These are phyloP conservation scores for Penicillium frequentans DNA, from an alignment of 2,329 filamentous ascomycete genomes.

Conservation along the genomic window DNA sequence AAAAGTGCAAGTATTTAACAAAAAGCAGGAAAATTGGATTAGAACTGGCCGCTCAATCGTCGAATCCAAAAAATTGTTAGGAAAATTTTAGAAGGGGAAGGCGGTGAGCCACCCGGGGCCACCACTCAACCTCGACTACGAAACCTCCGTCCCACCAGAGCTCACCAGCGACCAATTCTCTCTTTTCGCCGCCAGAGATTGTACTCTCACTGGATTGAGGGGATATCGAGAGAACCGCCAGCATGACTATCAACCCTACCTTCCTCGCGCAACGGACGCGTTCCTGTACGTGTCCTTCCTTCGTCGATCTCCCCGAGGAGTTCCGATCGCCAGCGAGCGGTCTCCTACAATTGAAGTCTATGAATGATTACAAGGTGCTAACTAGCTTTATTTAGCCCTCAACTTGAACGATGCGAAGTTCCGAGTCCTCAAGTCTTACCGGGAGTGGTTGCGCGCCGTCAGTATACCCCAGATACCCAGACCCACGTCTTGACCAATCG, in stretches of 20 bases:
- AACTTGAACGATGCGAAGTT: constrained; percentile 87
- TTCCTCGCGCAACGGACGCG: constrained; percentile 81
- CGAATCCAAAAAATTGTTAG: constrained; percentile 18
- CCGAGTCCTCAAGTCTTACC: constrained; percentile 85
- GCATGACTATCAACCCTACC: constrained; percentile 87
- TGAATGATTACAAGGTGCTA: constrained; percentile 15
- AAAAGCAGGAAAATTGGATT: neutral
- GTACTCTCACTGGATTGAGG: constrained; percentile 19
- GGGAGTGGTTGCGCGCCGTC: constrained; percentile 96
- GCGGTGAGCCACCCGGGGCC: constrained; percentile 32
- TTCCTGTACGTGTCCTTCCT: constrained; percentile 61
- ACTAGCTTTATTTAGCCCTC: constrained; percentile 60
- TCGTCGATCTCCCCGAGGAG: constrained; percentile 12
- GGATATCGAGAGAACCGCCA: constrained; percentile 29
- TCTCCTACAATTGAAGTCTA: constrained; percentile 13
- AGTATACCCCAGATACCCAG: constrained; percentile 44
- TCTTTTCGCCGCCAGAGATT: constrained; percentile 16
- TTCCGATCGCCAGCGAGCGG: constrained; percentile 18
- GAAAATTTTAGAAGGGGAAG: constrained; percentile 40
- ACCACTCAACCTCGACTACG: constrained; percentile 23
- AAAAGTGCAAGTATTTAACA: neutral
- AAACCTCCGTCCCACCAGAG: constrained; percentile 26
- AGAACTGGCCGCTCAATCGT: neutral
- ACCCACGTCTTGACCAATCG: constrained; percentile 2
- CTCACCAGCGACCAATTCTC: constrained; percentile 26